These are phyloP conservation scores for Penicillium robsamsonii DNA, from an alignment of 495 filamentous ascomycete genomes.

Conservation along the genomic window DNA sequence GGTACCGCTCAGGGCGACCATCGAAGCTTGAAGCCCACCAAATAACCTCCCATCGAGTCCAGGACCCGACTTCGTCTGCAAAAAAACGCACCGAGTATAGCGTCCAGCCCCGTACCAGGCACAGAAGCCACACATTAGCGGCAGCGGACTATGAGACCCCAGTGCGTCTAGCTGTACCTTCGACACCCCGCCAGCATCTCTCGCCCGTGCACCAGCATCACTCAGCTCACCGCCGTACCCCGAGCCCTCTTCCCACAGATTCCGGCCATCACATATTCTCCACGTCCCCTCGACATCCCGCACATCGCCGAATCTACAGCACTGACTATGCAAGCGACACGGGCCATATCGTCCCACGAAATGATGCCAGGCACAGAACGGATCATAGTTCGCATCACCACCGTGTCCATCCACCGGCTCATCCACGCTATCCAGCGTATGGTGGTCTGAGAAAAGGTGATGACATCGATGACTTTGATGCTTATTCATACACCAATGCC, in stretches of 20 bases:
- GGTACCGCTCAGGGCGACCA: constrained; percentile 25
- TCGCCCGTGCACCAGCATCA: constrained; percentile 28
- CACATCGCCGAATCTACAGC: constrained; percentile 34
- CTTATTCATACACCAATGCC: constrained; percentile 71
- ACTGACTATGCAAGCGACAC: constrained; percentile 45
- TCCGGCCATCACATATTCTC: constrained; percentile 33
- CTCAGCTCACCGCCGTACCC: constrained; percentile 28
- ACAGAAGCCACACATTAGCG: constrained; percentile 40
- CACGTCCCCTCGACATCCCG: constrained; percentile 25
- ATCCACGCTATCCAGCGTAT: constrained; percentile 30
- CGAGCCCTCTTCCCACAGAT: constrained; percentile 32
- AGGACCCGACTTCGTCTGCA: constrained; percentile 31
- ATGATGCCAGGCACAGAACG: constrained; percentile 15
- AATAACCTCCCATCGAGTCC: constrained; percentile 35
- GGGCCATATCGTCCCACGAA: constrained; percentile 24
- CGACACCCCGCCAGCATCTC: constrained; percentile 25
- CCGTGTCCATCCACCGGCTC: constrained; percentile 25
- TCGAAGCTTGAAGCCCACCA: constrained; percentile 39
- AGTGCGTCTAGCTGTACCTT: constrained; percentile 26
- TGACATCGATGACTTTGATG: constrained; percentile 59
- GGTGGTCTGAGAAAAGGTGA: constrained; percentile 46
- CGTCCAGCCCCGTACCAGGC: constrained; percentile 37
- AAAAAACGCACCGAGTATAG: constrained; percentile 46
- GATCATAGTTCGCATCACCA: constrained; percentile 18
- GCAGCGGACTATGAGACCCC: constrained; percentile 30